phyloP scores from a whole-genome alignment of 768 basidiomycete species.

The Termitomyces sp. region DNA sequence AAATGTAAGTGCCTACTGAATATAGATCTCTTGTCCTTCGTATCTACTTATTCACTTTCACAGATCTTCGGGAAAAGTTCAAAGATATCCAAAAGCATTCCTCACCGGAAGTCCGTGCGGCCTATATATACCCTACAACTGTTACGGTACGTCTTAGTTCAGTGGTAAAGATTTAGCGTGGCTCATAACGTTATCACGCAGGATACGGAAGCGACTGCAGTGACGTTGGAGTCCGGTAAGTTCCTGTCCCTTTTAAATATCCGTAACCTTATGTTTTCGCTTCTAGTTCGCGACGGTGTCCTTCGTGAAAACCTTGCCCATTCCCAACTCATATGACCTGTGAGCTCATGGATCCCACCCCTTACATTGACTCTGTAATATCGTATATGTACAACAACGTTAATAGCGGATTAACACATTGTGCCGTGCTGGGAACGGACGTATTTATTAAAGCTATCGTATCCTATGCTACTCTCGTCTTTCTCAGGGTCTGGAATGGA shows the following conservation, averaged over 20 bases:
- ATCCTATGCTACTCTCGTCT: neutral
- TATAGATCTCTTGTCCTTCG: neutral
- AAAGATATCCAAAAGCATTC: conserved; percentile 59
- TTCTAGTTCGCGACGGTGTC: conserved; percentile 59
- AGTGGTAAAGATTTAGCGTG: neutral
- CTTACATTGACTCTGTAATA: neutral
- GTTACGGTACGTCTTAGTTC: conserved; percentile 52
- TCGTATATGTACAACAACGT: neutral
- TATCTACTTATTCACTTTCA: neutral
- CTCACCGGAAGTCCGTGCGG: conserved; percentile 53
- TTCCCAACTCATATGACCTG: conserved; percentile 48
- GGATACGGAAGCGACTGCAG: conserved; percentile 64
- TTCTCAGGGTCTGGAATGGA: conserved; percentile 3
- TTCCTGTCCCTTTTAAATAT: neutral
- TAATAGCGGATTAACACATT: neutral
- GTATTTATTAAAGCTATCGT: neutral
- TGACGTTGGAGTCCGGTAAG: conserved; percentile 55
- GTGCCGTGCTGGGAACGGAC: neutral
- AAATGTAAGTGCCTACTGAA: conserved; percentile 50
- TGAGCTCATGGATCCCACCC: neutral
- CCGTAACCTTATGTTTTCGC: neutral
- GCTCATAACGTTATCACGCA: conserved; percentile 20
- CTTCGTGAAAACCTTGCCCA: conserved; percentile 53
- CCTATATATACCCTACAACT: conserved; percentile 69
- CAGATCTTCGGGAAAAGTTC: conserved; percentile 71